Conservation (phyloP, 495 filamentous ascomycete genomes). For the Tetracladium setigerum region DNA sequence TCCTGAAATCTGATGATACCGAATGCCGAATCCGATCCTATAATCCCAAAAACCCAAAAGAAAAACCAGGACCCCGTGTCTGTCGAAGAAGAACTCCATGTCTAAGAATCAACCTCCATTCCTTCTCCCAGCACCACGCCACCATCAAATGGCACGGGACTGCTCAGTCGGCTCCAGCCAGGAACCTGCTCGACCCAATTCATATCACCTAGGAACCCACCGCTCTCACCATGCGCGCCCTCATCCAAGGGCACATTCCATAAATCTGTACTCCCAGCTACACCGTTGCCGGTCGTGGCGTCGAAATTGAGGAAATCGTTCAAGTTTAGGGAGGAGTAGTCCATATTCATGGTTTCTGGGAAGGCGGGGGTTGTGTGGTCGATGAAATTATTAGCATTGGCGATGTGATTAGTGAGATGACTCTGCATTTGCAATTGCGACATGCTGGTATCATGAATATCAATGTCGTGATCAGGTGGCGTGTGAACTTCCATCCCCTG, state of each 20-base stretch:
- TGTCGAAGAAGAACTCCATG: background rate
- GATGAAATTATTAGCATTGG: no score
- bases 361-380: no score
- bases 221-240: constrained; percentile 19
- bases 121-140: background rate
- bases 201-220: constrained; percentile 19
- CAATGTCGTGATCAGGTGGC: no score
- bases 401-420: no score
- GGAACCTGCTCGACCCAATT: constrained; percentile 18
- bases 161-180: constrained; percentile 15
- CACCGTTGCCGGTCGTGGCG: background rate
- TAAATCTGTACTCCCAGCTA: constrained; percentile 1
- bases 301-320: constrained; percentile 21
- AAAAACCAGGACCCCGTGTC: background rate
- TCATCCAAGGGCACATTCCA: constrained; percentile 20
- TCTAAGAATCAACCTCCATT: background rate
- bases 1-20: no score
- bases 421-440: no score
- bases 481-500: no score
- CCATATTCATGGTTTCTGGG: no score
- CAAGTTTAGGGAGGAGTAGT: background rate
- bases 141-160: constrained; percentile 3
- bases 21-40: no score
- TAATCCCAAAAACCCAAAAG: background rate
- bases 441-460: no score